phyloP scores from a whole-genome alignment of 1,139 yeast species.

The Taiozyma onychis region DNA sequence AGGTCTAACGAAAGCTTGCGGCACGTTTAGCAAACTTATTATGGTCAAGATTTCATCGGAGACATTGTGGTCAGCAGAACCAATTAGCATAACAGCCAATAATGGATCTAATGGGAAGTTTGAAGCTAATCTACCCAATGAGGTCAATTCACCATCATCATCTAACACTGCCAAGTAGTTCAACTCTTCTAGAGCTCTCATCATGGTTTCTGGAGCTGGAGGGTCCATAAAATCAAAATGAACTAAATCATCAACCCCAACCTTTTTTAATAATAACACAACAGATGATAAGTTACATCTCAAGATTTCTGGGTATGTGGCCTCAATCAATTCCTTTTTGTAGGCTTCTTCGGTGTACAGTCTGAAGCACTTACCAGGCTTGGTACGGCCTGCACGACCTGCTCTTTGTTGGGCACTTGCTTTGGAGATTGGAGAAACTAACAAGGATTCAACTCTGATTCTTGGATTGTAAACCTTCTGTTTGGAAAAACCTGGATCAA shows the following conservation, averaged over 20 bases:
- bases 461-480: slow-evolving; percentile 97
- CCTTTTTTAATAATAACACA: slow-evolving; percentile 84
- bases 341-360: slow-evolving; percentile 96
- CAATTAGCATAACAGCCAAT: slow-evolving; percentile 88
- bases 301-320: slow-evolving; percentile 92
- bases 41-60: slow-evolving; percentile 85
- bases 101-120: slow-evolving; percentile 95
- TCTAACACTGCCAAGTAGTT: slow-evolving; percentile 86
- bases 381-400: slow-evolving; percentile 99
- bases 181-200: slow-evolving; percentile 95
- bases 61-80: slow-evolving; percentile 79
- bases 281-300: slow-evolving; percentile 89
- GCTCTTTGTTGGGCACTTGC: slow-evolving; percentile 99
- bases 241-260: slow-evolving; percentile 92
- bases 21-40: slow-evolving; percentile 88
- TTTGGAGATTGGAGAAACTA: slow-evolving; percentile 94
- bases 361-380: slow-evolving; percentile 97
- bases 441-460: slow-evolving; percentile 87
- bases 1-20: slow-evolving; percentile 92
- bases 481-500: slow-evolving; percentile 95
- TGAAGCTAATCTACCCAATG: slow-evolving; percentile 84
- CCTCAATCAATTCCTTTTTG: slow-evolving; percentile 88
- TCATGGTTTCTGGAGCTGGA: slow-evolving; percentile 99
- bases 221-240: slow-evolving; percentile 99
- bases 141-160: slow-evolving; percentile 87